phyloP scores from a whole-genome alignment of 352 stramenopile species.

The Pythium chondricola region DNA sequence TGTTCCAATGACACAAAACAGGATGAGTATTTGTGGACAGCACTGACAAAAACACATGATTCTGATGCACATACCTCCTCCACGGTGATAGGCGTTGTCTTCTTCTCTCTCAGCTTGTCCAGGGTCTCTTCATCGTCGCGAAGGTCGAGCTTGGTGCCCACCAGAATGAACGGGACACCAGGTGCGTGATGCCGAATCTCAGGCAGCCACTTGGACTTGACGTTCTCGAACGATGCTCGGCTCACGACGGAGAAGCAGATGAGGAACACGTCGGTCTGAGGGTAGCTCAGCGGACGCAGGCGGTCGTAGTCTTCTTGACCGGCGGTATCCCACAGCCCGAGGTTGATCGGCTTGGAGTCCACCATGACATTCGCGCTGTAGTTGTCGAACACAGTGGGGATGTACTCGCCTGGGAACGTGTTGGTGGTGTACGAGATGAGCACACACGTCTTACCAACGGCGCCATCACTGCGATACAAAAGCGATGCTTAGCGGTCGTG shows the following conservation, averaged over 20 bases:
- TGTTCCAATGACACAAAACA: too few relatives aligned
- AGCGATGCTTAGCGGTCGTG: background rate
- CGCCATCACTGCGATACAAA: slow-evolving; percentile 79
- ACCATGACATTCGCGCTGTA: slow-evolving; percentile 92
- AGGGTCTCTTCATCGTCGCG: slow-evolving; percentile 88
- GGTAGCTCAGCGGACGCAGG: slow-evolving; percentile 92
- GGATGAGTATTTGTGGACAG: too few relatives aligned
- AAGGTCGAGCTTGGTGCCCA: slow-evolving; percentile 94
- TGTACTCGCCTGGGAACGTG: slow-evolving; percentile 95
- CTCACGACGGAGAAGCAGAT: slow-evolving; percentile 95
- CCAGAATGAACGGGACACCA: slow-evolving; percentile 92
- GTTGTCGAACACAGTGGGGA: slow-evolving; percentile 95
- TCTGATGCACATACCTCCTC: slow-evolving; percentile 41
- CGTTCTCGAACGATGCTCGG: slow-evolving; percentile 93
- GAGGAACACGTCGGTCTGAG: slow-evolving; percentile 95
- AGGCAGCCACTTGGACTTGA: slow-evolving; percentile 91
- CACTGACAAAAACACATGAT: too few relatives aligned
- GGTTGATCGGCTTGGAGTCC: slow-evolving; percentile 92
- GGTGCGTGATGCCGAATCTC: slow-evolving; percentile 87
- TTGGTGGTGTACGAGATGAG: slow-evolving; percentile 97
- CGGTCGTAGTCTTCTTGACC: slow-evolving; percentile 97
- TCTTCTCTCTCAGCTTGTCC: slow-evolving; percentile 86
- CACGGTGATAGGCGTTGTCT: slow-evolving; percentile 55
- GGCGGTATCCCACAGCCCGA: slow-evolving; percentile 96
- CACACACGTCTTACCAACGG: slow-evolving; percentile 95